Evolutionary conservation across 768 basidiomycete species (phyloP).

Genomic region (Saitozyma sp.): DNA sequence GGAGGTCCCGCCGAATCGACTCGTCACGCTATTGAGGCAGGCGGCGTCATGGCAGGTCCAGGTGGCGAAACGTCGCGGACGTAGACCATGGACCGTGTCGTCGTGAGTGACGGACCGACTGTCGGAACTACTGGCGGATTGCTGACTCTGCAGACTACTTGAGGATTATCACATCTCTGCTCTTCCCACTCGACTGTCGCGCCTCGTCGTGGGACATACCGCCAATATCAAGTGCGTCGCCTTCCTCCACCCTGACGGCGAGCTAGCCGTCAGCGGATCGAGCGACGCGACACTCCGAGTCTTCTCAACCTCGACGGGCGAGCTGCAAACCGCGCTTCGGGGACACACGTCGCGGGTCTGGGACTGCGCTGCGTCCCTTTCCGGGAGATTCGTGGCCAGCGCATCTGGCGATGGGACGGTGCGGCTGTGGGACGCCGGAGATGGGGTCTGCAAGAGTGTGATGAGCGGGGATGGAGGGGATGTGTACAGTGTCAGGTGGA

Average conservation of each 20-base stretch:
- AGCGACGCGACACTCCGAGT: conserved; percentile 49
- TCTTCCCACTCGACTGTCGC: conserved; percentile 28
- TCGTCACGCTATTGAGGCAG: conserved; percentile 41
- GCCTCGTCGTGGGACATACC: conserved; percentile 28
- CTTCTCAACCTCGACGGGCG: conserved; percentile 26
- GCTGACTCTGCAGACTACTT: conserved; percentile 29
- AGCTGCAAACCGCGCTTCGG: conserved; percentile 19
- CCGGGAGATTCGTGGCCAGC: conserved; percentile 21
- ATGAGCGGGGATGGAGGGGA: conserved; percentile 45
- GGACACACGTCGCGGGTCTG: conserved; percentile 50
- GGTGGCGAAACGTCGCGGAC: conserved; percentile 9
- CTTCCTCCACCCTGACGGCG: conserved; percentile 25
- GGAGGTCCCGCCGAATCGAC: conserved; percentile 23
- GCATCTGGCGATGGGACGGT: conserved; percentile 47
- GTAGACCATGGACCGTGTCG: conserved; percentile 17
- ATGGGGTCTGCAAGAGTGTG: conserved; percentile 20
- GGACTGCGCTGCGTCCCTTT: conserved; percentile 27
- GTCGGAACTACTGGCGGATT: background rate
- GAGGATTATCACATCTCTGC: conserved; percentile 42
- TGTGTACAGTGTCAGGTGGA: conserved; percentile 48
- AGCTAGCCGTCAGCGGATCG: conserved; percentile 42
- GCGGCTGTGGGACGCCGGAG: conserved; percentile 37
- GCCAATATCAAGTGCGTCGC: conserved; percentile 48
- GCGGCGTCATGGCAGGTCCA: conserved; percentile 48
- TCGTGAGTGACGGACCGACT: conserved; percentile 14